A percentile compares a stretch with the other conserved stretches of the same genome.
Conservation (phyloP, 2,329 filamentous ascomycete genomes). For the Aureobasidium sp. region DNA sequence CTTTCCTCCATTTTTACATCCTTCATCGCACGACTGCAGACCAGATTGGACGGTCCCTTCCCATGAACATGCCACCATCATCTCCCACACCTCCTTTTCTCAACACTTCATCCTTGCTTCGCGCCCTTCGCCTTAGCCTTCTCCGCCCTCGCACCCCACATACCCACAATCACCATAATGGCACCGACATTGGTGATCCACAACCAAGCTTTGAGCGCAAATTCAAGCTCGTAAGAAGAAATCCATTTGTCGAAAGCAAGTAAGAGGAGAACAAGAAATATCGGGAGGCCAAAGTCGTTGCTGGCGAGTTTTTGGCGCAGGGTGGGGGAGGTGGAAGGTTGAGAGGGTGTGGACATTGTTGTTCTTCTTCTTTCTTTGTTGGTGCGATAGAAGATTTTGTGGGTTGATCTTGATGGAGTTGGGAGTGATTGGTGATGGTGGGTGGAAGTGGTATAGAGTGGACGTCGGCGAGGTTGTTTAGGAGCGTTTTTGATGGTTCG, state of each 20-base stretch:
- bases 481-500: not conserved
- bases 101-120: not conserved
- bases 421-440: not conserved
- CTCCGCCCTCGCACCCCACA: not conserved
- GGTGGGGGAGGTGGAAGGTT: not conserved
- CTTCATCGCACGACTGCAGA: too few relatives aligned
- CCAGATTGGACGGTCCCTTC: too few relatives aligned
- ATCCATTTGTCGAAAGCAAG: not conserved
- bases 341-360: not conserved
- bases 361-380: not conserved
- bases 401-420: not conserved
- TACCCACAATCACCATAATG: not conserved
- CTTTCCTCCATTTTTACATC: too few relatives aligned
- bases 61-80: too few relatives aligned
- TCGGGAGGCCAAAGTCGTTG: not conserved
- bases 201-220: not conserved
- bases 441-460: not conserved
- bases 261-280: not conserved
- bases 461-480: not conserved
- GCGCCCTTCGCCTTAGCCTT: not conserved
- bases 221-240: not conserved
- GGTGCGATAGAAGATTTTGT: not conserved
- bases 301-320: not conserved
- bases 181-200: not conserved
- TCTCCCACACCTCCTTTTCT: not conserved